Conservation (phyloP, 2,329 filamentous ascomycete species). For the Fusarium lateritium region DNA sequence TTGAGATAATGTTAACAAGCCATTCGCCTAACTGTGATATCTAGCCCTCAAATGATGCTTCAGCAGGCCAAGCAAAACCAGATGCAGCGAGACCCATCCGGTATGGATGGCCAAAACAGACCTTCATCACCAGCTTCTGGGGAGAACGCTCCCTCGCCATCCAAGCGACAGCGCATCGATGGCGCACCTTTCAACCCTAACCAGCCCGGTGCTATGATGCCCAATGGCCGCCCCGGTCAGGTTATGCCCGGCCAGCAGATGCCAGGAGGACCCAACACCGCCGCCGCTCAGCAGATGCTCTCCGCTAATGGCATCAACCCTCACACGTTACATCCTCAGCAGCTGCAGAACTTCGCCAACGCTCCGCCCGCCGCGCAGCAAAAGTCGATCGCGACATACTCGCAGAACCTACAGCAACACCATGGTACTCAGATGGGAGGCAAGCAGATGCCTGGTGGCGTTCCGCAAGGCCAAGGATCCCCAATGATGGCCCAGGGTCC, state of each 20-base stretch:
- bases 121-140: conserved; percentile 85
- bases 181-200: conserved; percentile 80
- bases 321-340: conserved; percentile 78
- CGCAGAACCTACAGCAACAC: conserved; percentile 86
- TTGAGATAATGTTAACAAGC: conserved; percentile 2
- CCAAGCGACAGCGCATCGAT: conserved; percentile 87
- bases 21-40: conserved; percentile 29
- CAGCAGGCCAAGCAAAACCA: conserved; percentile 80
- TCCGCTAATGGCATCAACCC: conserved; percentile 82
- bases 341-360: conserved; percentile 77
- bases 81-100: conserved; percentile 90
- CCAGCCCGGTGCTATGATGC: conserved; percentile 75
- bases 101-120: conserved; percentile 86
- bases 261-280: conserved; percentile 65
- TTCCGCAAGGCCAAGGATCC: conserved; percentile 83
- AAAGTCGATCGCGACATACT: conserved; percentile 91
- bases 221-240: conserved; percentile 79
- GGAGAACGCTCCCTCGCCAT: conserved; percentile 92
- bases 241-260: conserved; percentile 81
- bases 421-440: conserved; percentile 85
- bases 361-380: conserved; percentile 75
- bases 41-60: conserved; percentile 79
- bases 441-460: conserved; percentile 82
- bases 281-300: conserved; percentile 72
- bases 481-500: conserved; percentile 84